Conservation (phyloP, 2,329 filamentous ascomycete genomes). For the Pseudofabraea citricarpa region DNA sequence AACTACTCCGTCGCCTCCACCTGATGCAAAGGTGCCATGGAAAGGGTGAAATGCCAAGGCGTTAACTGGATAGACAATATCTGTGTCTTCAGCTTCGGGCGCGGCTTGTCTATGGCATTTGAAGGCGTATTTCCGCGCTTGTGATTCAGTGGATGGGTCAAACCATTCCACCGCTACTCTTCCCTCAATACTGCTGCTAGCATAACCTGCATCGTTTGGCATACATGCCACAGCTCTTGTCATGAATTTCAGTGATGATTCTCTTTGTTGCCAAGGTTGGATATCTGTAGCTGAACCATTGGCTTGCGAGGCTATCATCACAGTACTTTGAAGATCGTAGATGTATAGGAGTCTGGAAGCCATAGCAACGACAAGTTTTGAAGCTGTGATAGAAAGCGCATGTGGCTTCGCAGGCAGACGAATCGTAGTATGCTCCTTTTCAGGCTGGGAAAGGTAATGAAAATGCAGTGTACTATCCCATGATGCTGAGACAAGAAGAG, state of each 20-base stretch:
- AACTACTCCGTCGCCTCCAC: constrained; percentile 68
- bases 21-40: constrained; percentile 62
- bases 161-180: constrained; percentile 98
- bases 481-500: constrained; percentile 79
- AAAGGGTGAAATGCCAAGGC: constrained; percentile 65
- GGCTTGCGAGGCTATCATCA: constrained; percentile 47
- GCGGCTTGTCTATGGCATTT: constrained; percentile 87
- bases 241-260: constrained; percentile 94
- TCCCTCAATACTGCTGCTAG: constrained; percentile 87
- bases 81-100: constrained; percentile 51
- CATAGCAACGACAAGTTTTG: constrained; percentile 94
- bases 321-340: constrained; percentile 75
- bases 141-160: constrained; percentile 79
- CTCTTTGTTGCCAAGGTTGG: constrained; percentile 86
- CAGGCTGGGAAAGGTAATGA: constrained; percentile 57
- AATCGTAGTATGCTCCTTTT: constrained; percentile 55
- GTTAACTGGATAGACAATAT: constrained; percentile 71
- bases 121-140: constrained; percentile 95
- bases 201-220: constrained; percentile 94
- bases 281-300: constrained; percentile 42
- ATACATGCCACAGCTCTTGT: constrained; percentile 91
- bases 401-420: constrained; percentile 82
- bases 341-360: constrained; percentile 89
- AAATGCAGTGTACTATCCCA: constrained; percentile 93
- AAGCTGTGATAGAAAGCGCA: constrained; percentile 69